Evolutionary conservation across 2,329 filamentous ascomycete species (phyloP), one percentile per base, ranked within the genome.

Genomic region (Aspergillus pseudoterreus): DNA sequence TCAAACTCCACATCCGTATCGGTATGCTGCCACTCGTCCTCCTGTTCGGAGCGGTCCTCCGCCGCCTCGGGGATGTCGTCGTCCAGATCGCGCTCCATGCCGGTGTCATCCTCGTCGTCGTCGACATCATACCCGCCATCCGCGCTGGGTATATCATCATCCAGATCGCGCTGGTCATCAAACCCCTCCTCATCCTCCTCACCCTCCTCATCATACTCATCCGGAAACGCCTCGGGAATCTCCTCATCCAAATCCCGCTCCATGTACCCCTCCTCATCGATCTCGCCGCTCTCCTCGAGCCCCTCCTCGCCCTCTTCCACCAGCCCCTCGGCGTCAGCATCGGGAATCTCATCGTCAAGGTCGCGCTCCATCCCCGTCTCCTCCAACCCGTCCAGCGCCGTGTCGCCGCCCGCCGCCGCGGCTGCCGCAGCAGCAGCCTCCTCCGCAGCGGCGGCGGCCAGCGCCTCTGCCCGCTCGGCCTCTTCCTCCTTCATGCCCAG

Each of bases 401-500:
- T 64, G 10, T 64, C 72, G 80, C 17, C 39, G 11, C 19, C 39
- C 4, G 19, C 39, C 4, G 17, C 39, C 5, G 88, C 81, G 46
- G 86, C 83, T 10, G 89, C 73, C 4, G 87, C 81, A 65, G 88
- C 85, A 24, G 65, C 64, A 12, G 87, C 87, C 41, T 95, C 78
- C 65, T 95, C 90, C 63, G 88, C 80, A 51, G 86, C 83, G 4
- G 90, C 75, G 2, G 87, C 82, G 64, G 88, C 85, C 56, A 88
- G 83, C 54, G 92, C 88, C 71, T 99, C 94, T 67, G 92, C 87
- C 50, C 88, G 82, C 75, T 99, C 94, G 10, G 88, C 82, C 59
- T 86, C 84, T 75, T 99, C 94, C 72, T 99, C 94, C 39, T 88
- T 86, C 73, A 91, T 83, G 56, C 95, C 91, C 66, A 95, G 86